A percentile compares a stretch with the other conserved stretches of the same genome.
These are phyloP conservation scores for Priceomyces fermenticarens DNA, from an alignment of 805 yeast genomes.

Conservation along the genomic window DNA sequence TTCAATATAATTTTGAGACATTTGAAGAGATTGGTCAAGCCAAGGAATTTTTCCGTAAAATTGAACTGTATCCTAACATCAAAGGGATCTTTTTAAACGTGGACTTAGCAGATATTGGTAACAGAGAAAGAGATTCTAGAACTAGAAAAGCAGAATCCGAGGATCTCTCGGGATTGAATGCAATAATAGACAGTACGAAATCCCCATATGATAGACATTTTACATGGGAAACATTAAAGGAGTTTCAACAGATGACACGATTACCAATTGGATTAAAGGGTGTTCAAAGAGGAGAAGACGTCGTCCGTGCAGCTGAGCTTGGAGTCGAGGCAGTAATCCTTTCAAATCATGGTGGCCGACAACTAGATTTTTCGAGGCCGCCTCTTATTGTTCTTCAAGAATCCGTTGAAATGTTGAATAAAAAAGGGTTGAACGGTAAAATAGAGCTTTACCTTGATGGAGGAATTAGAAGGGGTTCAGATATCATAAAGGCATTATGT, in stretches of 20 bases:
- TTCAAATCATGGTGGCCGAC: conserved; percentile 90
- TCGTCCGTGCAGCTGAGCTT: conserved; percentile 63
- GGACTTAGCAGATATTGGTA: conserved; percentile 50
- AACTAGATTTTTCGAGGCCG: conserved; percentile 77
- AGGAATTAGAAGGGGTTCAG: conserved; percentile 68
- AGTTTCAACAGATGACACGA: conserved; percentile 53
- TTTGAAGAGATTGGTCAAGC: conserved; percentile 25
- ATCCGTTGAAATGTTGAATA: conserved; percentile 50
- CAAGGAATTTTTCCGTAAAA: conserved; percentile 16
- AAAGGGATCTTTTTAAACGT: conserved; percentile 49
- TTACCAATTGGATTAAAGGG: conserved; percentile 71
- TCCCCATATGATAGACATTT: conserved; percentile 25
- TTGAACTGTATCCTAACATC: conserved; percentile 29
- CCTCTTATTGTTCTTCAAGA: conserved; percentile 75
- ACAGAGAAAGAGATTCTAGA: conserved; percentile 46
- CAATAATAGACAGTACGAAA: conserved; percentile 5
- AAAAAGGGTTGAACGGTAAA: conserved; percentile 43
- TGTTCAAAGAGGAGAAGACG: conserved; percentile 81
- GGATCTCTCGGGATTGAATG: conserved; percentile 4
- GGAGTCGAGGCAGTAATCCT: conserved; percentile 78
- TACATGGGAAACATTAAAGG: conserved; percentile 62
- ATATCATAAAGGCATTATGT: conserved; percentile 62
- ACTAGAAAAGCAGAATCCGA: conserved; percentile 21
- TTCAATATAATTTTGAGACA: conserved; percentile 27
- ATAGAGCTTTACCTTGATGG: conserved; percentile 63